These are phyloP conservation scores for Manihot esculenta DNA, from an alignment of 441 rosid species.

Conservation along the genomic window DNA sequence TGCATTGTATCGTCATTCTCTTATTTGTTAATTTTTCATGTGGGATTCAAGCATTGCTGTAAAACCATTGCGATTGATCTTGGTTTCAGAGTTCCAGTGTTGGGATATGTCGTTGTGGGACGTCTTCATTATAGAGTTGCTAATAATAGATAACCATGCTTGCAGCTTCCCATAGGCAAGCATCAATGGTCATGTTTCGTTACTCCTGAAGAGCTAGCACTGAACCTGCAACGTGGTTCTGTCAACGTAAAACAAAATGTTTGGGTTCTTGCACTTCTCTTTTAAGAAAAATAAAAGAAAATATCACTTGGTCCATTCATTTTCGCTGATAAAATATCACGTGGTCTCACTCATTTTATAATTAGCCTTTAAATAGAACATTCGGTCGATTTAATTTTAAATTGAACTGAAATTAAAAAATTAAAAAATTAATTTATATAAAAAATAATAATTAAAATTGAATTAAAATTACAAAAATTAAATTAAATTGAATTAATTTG, in stretches of 20 bases:
- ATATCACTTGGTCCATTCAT: no score
- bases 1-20: conserved; percentile 2
- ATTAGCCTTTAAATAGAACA: no score
- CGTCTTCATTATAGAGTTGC: neutral
- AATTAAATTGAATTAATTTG: no score
- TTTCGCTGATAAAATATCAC: no score
- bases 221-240: conserved; percentile 60
- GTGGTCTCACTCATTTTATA: no score
- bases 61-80: neutral
- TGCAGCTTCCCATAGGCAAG: conserved; percentile 93
- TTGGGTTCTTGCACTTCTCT: neutral
- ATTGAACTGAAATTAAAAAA: no score
- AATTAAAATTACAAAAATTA: no score
- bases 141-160: conserved; percentile 14
- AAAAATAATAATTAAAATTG: no score
- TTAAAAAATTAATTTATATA: no score
- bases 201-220: conserved; percentile 71
- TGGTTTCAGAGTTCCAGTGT: neutral
- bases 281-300: no score
- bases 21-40: neutral
- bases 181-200: conserved; percentile 87
- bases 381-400: no score
- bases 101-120: no score
- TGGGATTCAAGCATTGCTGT: neutral
- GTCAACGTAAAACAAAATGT: conserved; percentile 42